Evolutionary conservation across 2,329 filamentous ascomycete species (phyloP), one percentile per base, ranked within the genome.

Genomic region (Epichloe gansuensis): DNA sequence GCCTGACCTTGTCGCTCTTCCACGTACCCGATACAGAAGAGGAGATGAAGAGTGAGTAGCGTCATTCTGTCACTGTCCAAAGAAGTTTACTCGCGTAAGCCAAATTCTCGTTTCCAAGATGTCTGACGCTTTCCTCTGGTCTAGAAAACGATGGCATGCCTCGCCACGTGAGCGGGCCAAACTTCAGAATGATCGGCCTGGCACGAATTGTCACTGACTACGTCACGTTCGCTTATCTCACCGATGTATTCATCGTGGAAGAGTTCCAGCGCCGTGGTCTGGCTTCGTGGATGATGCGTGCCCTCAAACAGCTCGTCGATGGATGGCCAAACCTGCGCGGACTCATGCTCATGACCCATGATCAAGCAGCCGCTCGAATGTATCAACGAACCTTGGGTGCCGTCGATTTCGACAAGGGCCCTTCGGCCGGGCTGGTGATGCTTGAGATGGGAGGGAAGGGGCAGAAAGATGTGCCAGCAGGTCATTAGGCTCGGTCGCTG

Each of bases 131-230:
- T 12, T 1, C 23, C n/a, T 9, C 4, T 17, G 12, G 9, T 54
- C 39, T 53, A 71, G 68, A 55, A 50, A 63, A 66, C 49, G 65
- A 56, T 17, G 54, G 66, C 25, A 57, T 62, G 31, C 62, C 63
- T 25, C 60, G 61, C 34, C 60, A 60, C 27, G 59, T 61, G 27
- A 56, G 61, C 47, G 64, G 66, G 35, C 60, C 64, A 23, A 56
- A 60, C 12, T 61, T 66, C 42, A 60, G 62, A 27, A 65, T 73
- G 60, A 65, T 70, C 50, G 71, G 71, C 52, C 65, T 73, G 51
- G 66, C 68, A 46, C 68, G 85, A 36, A 64, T 85, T n/a, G 69
- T 88, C 49, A 89, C 84, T 8, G 85, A 89, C 65, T 76, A 78
- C 59, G 74, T 80, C 46, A 84, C 83, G 0, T 80, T 87, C 58